Evolutionary conservation across 768 basidiomycete species (phyloP), one percentile per base, ranked within the genome.

Genomic region (Trichaptum fuscoviolaceum): DNA sequence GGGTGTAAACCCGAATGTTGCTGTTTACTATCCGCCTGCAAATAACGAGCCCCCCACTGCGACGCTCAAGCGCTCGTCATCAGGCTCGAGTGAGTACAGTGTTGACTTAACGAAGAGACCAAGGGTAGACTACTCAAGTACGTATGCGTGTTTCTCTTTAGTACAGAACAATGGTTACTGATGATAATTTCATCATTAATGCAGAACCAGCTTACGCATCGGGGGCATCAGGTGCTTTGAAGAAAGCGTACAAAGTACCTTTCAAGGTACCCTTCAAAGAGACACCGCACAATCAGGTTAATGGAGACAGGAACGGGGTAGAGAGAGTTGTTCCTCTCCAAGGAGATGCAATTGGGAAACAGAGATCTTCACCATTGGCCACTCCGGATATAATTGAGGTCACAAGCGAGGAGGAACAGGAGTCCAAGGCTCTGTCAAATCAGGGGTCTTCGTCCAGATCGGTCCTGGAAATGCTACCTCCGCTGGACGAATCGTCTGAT

Each of bases 161-260:
- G 12, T 25, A 65, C 35, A 57, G 20, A 18, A 63, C 7, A n/a
- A 7, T 60, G 36, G 2, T 5, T 20, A 52, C 10, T 52, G 42
- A 52, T 20, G 27, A 35, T 26, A 24, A 60, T 35, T 23, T n/a
- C n/a, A 15, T n/a, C 25, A 42, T 35, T 58, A 20, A 25, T 18
- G 15, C 26, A 36, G 64, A 60, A 17, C 35, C 62, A 1, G n/a
- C 27, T 20, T 26, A 58, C 20, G 23, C 42, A 24, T 23, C 58
- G 23, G 58, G 36, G 24, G 35, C 42, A 63, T 34, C 66, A 20
- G 58, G 57, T 62, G 36, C 64, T 23, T 69, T 87, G 63, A 78
- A 71, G 58, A 87, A 85, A 71, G 87, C 87, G 1, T 83, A 82
- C 71, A 82, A 78, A 70, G 71, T 81, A 1, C 85, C 85, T 1